Base-by-base conservation (phyloP, 495 filamentous ascomycete genomes). In the Jackrogersella minutella region DNA sequence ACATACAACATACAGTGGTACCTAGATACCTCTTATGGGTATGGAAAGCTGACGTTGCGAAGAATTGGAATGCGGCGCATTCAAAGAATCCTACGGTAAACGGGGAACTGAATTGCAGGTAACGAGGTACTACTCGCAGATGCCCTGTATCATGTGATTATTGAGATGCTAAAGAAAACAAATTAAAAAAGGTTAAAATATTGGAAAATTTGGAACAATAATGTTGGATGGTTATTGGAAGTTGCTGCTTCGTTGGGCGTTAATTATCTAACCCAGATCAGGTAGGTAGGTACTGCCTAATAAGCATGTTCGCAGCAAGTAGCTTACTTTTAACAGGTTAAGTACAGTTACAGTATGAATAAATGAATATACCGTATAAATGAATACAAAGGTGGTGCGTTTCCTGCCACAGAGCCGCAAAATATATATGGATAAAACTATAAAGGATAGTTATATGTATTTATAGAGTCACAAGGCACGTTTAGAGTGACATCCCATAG, bases 71-170 rank as follows among this genome's bases (percentile, higher is more conserved):
- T 46, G 57, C 57, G 66, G 57, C 61, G 61, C 66, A 69, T 57
- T 57, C 22, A 40, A 69, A 65, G 51, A 58, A 69, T 69, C 66
- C 61, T 65, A 57, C 60, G 28, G 55, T 47, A 22, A 9, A 22
- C 26, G 16, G 26, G 31, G 28, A 9, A 52, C 24, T 44, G 51
- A 65, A 64, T 62, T 62, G 61, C 61, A 65, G 43, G 41, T 54
- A 56, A 57, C 46, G 22, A 64, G 44, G 41, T 7, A 41, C 47
- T 57, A 69, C 61, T 69, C 66, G 66, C 66, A 69, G 43, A 56
- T 33, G 17, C 13, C 8, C 26, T 46, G 10, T 41, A 65, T 69
- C 66, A 69, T 69, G 66, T 69, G 66, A 69, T 69, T 47, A 43
- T 6, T 22, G 47, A 58, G 53, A 28, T 28, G 19, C 2, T 13